Base-by-base conservation (phyloP, 768 basidiomycete genomes). In the Kwoniella sp. region DNA sequence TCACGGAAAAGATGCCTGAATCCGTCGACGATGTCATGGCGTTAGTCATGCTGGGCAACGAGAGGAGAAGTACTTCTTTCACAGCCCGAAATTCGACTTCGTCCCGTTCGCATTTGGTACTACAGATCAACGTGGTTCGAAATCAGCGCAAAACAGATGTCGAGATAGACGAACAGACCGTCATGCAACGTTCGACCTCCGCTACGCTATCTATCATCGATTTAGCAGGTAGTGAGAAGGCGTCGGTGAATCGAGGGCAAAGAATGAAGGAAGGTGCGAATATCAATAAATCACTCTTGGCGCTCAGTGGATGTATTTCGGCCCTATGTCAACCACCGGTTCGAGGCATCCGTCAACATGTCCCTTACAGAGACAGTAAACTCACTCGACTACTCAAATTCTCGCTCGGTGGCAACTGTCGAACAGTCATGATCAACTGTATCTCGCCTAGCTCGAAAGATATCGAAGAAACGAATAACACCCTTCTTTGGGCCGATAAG, bases 371-470 rank as follows among this genome's bases (percentile, higher is more conserved):
- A 59, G 96, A 99, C 82, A 92, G 91, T 84, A 99, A 99, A 81
- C 89, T 99, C 68, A 99, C 96, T 0, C 90, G 96, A 47, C 82
- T 98, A 49, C 88, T 98, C 76, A 98, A 97, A 80, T 97, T 97
- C 83, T 94, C 95, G 1, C 86, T 98, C 52, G 95, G 95, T 1
- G 96, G 96, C 6, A 98, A 98, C 80, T 99, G 96, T 85, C 92
- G 95, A 82, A 99, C 96, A 0, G 93, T 96, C 76, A 99, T 98
- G 96, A 92, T 97, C 68, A 95, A 98, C 65, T 98, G 96, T 78
- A 84, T 99, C 51, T 93, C 93, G 0, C 96, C 96, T 1, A 92
- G 93, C 4, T 93, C 92, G 37, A 86, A 86, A 37, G 93, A 99
- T 81, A 96, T 97, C 78, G 96, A 98, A 76, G 96, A 99, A 79